phyloP scores from a whole-genome alignment of 1,284 basidiomycete species.

The Boletellus deceptivus region DNA sequence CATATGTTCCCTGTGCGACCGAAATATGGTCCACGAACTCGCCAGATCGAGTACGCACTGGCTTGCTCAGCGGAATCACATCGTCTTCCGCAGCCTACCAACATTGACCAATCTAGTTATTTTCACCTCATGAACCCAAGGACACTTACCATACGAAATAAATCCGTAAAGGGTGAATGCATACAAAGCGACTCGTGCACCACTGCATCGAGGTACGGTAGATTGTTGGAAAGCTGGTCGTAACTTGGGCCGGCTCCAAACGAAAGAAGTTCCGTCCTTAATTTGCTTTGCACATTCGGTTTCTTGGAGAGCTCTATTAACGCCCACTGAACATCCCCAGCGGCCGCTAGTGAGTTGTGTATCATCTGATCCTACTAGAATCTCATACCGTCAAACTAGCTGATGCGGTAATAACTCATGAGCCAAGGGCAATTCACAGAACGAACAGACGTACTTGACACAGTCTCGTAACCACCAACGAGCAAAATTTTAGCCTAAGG shows the following conservation, averaged over 20 bases:
- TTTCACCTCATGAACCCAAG: not conserved
- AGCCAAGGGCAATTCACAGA: not conserved
- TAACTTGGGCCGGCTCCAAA: conserved; percentile 23
- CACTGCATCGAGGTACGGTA: conserved; percentile 31
- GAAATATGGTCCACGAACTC: conserved; percentile 39
- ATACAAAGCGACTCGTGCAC: conserved; percentile 28
- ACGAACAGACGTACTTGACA: conserved; percentile 20
- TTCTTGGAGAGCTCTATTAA: conserved; percentile 30
- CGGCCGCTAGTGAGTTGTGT: not conserved
- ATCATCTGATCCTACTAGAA: not conserved
- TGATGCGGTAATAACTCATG: conserved; percentile 1
- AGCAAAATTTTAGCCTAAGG: conserved; percentile 28
- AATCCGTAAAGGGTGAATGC: conserved; percentile 29
- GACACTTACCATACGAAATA: conserved; percentile 40
- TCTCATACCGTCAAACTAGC: conserved; percentile 24
- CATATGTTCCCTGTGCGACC: conserved; percentile 44
- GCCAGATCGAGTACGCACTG: conserved; percentile 40
- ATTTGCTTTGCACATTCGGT: conserved; percentile 22
- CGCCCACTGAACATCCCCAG: conserved; percentile 24
- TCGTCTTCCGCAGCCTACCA: conserved; percentile 49
- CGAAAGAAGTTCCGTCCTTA: conserved; percentile 29
- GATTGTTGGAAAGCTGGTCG: conserved; percentile 23
- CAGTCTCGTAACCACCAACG: conserved; percentile 32
- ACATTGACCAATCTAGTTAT: not conserved
- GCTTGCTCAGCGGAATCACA: conserved; percentile 48